A percentile compares a stretch with the other conserved stretches of the same genome.
Evolutionary conservation across 2,329 filamentous ascomycete species (phyloP).

Genomic region (Fusarium sp.): DNA sequence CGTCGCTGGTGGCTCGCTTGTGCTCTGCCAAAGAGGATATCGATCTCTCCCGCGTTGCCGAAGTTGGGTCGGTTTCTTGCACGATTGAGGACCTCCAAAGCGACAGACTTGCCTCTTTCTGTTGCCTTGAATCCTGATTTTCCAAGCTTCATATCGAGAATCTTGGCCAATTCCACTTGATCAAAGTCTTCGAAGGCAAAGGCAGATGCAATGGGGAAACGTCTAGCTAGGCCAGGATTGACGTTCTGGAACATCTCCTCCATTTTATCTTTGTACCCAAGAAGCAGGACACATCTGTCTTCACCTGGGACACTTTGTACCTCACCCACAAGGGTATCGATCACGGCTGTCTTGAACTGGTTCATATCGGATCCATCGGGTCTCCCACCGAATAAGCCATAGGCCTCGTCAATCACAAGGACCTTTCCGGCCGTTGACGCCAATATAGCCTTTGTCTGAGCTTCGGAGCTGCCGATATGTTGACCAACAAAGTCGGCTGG

Average conservation of each 20-base stretch:
- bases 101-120: conserved; percentile 61
- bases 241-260: conserved; percentile 77
- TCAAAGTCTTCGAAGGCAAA: conserved; percentile 78
- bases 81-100: conserved; percentile 67
- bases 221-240: conserved; percentile 74
- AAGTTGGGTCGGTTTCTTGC: conserved; percentile 75
- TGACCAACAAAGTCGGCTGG: conserved; percentile 78
- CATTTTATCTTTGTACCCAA: conserved; percentile 78
- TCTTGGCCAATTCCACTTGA: conserved; percentile 65
- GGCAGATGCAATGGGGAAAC: conserved; percentile 72
- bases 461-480: conserved; percentile 73
- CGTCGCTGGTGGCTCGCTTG: conserved; percentile 41
- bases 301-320: conserved; percentile 77
- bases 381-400: conserved; percentile 67
- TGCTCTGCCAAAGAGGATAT: conserved; percentile 55
- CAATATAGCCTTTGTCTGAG: conserved; percentile 77
- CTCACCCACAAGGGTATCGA: conserved; percentile 80
- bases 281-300: conserved; percentile 76
- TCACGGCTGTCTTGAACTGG: conserved; percentile 70
- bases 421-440: conserved; percentile 76
- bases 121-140: conserved; percentile 65
- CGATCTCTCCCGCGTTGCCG: conserved; percentile 79
- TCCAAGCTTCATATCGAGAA: conserved; percentile 73
- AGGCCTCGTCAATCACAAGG: conserved; percentile 83
- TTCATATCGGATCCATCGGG: conserved; percentile 47